Evolutionary conservation across 179 eudicot genomes (phyloP).

Genomic region (Amaranthus tricolor): DNA sequence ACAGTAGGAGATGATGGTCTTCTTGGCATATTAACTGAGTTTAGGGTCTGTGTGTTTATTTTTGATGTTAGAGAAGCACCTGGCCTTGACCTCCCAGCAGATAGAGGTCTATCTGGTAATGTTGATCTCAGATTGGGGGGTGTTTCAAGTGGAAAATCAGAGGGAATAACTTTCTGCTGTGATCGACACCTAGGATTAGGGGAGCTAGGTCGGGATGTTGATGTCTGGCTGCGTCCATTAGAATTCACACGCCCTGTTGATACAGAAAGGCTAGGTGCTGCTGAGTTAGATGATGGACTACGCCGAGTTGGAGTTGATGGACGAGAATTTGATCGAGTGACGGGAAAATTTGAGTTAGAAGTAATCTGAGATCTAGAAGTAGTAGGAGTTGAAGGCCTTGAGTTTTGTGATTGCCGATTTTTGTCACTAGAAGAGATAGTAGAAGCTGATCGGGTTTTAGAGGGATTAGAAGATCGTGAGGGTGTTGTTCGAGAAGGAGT

Average conservation of each 20-base stretch:
- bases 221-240: conserved; percentile 51
- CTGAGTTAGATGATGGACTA: conserved; percentile 44
- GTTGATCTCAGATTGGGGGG: conserved; percentile 92
- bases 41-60: conserved; percentile 48
- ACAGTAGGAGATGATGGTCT: conserved; percentile 73
- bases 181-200: conserved; percentile 73
- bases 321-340: conserved; percentile 59
- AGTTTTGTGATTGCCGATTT: conserved; percentile 53
- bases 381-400: conserved; percentile 89
- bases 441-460: conserved; percentile 58
- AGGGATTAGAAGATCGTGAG: conserved; percentile 82
- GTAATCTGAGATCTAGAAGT: conserved; percentile 66
- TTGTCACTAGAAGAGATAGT: conserved; percentile 53
- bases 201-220: conserved; percentile 84
- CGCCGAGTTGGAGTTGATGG: conserved; percentile 94
- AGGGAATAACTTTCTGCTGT: conserved; percentile 63
- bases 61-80: conserved; percentile 50
- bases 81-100: conserved; percentile 96
- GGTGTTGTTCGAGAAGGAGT: conserved; percentile 68
- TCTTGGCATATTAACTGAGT: conserved; percentile 44
- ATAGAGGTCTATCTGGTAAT: conserved; percentile 83
- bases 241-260: conserved; percentile 49
- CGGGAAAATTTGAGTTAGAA: conserved; percentile 47
- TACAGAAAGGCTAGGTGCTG: conserved; percentile 43
- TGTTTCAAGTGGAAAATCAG: conserved; percentile 79